Evolutionary conservation across 2,329 filamentous ascomycete species (phyloP), one percentile per base, ranked within the genome.

Genomic region (Xylariaceae sp.): DNA sequence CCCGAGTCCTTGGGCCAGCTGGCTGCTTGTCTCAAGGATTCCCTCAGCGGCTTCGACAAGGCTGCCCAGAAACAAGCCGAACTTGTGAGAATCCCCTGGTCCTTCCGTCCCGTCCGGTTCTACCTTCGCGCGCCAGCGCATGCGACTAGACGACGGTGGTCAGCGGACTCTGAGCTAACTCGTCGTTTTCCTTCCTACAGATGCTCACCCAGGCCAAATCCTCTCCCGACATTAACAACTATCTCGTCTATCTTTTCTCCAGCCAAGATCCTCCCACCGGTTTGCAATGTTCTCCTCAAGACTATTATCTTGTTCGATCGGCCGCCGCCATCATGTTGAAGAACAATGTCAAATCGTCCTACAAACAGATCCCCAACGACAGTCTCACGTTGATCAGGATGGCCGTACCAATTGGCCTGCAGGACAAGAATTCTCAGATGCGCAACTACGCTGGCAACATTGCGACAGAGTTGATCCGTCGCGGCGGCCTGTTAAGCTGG

Each of bases 161-260:
- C 9, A 6, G 20, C 45, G 26, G 20, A 40, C 15, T 23, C 15
- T 21, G 39, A 59, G 54, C 68, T 67, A 56, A 70, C 59, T 46
- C 18, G 18, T 21, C 8, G 32, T 29, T 45, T 36, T 30, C 24
- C 54, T 46, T 35, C 15, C 10, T 42, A 66, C 47, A 97, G 94
- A 95, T 97, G 91, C 89, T 99, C 65, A 81, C 85, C 62, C 89
- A 96, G 76, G 94, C 93, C 57, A 95, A 91, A 71, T 77, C 81
- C 46, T 94, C 90, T 9, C 92, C 92, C 42, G 93, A 97, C 72
- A 90, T 97, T 78, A 93, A 95, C 78, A 97, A 97, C 76, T 99
- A 99, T 73, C 86, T 99, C 37, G 89, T 91, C 64, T 97, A 89
- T 73, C 83, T 99, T 58, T 91, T 96, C 73, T 91, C 89, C 55